Base-by-base conservation (phyloP, 2,329 filamentous ascomycete species). In the Ilyonectria sp. region DNA sequence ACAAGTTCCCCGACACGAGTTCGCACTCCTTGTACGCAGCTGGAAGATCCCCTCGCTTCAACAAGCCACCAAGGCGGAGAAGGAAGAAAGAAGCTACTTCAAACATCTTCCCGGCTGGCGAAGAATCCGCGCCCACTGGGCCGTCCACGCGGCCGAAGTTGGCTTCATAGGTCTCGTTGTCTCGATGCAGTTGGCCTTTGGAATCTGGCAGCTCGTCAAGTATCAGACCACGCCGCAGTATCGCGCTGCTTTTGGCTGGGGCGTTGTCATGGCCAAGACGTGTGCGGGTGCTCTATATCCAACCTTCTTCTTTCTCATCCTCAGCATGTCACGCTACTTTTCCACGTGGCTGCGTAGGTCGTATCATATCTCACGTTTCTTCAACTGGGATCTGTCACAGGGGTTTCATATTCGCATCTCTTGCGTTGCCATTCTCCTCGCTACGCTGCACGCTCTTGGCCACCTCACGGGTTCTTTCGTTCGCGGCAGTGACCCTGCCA, bases 311-410 rank as follows among this genome's bases (percentile, higher is more conserved):
- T 89, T 90, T 70, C 79, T 89, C 63, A 80, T 89, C 7, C 77
- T 89, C 6, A 88, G 86, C 71, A 90, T 89, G 87, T 88, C 85
- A 15, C 79, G 87, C 31, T 88, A 86, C 77, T 82, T 88, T 21
- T 84, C 87, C 2, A 89, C 87, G 0, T 84, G 83, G 60, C 74
- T 88, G 44, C 82, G 87, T 17, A 78, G 83, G n/a, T 86, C 82
- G 11, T 86, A 86, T 68, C 79, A 82, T 60, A 78, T 89, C 65
- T 87, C 85, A 2, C 81, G 85, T 0, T 86, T 89, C 75, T 80
- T 89, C 76, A 89, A 89, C 69, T 88, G 86, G 86, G 87, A 89
- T 65, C 74, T 87, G 1, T 85, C 83, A 1, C 87, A 88, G 67
- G 80, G 80, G 0, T 89, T 90, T 50, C 87, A 90, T 61, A 84